These are phyloP conservation scores for Monosporascus sp. DNA, from an alignment of 2,329 filamentous ascomycete genomes.

Conservation along the genomic window DNA sequence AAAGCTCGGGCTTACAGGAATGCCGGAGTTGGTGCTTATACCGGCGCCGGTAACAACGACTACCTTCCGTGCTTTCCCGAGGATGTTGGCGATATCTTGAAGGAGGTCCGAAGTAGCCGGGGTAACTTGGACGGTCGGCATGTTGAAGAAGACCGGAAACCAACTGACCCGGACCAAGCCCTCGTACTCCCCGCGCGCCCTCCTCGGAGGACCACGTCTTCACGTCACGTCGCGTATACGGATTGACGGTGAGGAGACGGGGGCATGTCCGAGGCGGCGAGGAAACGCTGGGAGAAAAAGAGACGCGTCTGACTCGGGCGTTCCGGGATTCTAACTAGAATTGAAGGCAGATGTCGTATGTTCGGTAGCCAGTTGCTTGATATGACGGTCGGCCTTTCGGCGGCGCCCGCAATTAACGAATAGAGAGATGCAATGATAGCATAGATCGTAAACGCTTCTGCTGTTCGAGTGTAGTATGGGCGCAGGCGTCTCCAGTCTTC, in stretches of 20 bases:
- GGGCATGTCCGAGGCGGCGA: no score
- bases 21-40: conserved; percentile 72
- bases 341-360: no score
- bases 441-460: no score
- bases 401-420: no score
- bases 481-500: no score
- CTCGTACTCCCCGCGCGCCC: not conserved
- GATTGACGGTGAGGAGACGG: not conserved
- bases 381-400: no score
- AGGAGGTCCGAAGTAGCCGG: conserved; percentile 48
- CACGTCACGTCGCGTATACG: not conserved
- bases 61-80: conserved; percentile 64
- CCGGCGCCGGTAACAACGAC: conserved; percentile 68
- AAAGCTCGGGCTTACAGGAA: conserved; percentile 51
- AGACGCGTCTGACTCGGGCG: not conserved
- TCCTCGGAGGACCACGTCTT: not conserved
- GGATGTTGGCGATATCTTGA: conserved; percentile 59
- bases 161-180: not conserved
- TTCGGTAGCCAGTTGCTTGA: no score
- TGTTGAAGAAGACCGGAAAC: conserved; percentile 26
- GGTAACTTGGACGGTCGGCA: conserved; percentile 56
- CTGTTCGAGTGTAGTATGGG: no score
- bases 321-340: not conserved
- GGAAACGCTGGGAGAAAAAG: not conserved
- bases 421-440: no score